These are phyloP conservation scores for Candida tibetensis DNA, from an alignment of 805 yeast species.

Conservation along the genomic window DNA sequence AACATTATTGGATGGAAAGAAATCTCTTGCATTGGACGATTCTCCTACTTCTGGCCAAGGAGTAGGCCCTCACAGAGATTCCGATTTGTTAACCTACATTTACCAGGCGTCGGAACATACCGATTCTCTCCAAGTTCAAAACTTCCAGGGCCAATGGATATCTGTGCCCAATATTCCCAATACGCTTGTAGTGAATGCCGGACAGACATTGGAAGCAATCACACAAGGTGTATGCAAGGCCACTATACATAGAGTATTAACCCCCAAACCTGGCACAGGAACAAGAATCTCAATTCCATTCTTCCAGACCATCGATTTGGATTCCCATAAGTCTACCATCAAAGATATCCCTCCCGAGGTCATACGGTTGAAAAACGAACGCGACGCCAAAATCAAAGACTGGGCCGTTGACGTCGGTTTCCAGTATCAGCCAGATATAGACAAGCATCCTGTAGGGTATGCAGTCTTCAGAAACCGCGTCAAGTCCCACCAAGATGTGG, in stretches of 20 bases:
- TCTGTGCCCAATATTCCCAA: constrained; percentile 49
- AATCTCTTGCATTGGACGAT: constrained; percentile 26
- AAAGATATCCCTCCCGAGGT: constrained; percentile 28
- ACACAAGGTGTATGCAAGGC: constrained; percentile 59
- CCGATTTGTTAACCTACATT: constrained; percentile 58
- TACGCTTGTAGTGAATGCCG: constrained; percentile 55
- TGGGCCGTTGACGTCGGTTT: constrained; percentile 41
- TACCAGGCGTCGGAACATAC: constrained; percentile 51
- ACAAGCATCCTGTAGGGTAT: constrained; percentile 44
- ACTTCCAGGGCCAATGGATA: constrained; percentile 56
- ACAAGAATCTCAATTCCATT: constrained; percentile 47
- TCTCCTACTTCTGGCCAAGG: constrained; percentile 42
- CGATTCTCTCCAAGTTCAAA: constrained; percentile 55
- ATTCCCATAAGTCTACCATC: constrained; percentile 28
- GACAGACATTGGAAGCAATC: constrained; percentile 60
- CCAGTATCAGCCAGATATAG: constrained; percentile 37
- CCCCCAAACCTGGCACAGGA: constrained; percentile 39
- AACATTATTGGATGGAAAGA: constrained; percentile 18
- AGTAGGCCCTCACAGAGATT: constrained; percentile 66
- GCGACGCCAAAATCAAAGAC: constrained; percentile 34
- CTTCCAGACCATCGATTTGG: constrained; percentile 46
- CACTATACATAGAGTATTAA: constrained; percentile 53
- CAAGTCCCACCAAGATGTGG: constrained; percentile 44
- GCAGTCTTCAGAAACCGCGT: constrained; percentile 46
- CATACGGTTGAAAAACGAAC: constrained; percentile 24